phyloP scores from a whole-genome alignment of 495 filamentous ascomycete species.

The Penicillium turbatum region DNA sequence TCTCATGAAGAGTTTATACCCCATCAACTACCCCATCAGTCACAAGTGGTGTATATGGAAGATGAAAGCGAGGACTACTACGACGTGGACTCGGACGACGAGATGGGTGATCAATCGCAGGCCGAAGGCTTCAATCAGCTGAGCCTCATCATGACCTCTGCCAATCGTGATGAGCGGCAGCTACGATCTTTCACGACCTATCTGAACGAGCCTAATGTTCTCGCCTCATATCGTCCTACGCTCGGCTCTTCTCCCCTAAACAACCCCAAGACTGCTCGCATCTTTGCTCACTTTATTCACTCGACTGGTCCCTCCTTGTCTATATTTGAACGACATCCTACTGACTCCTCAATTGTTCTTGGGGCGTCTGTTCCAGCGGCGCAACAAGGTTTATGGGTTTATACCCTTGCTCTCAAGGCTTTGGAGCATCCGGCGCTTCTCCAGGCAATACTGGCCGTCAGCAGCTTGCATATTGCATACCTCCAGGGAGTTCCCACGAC shows the following conservation, averaged over 20 bases:
- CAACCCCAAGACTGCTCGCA: constrained; percentile 74
- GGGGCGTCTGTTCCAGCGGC: constrained; percentile 59
- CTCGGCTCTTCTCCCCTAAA: constrained; percentile 73
- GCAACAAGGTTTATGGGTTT: constrained; percentile 80
- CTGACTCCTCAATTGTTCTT: constrained; percentile 71
- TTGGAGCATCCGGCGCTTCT: constrained; percentile 80
- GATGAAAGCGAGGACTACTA: constrained; percentile 55
- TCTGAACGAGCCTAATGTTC: constrained; percentile 63
- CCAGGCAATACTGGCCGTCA: constrained; percentile 86
- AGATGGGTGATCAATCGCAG: constrained; percentile 51
- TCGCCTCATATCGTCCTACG: constrained; percentile 73
- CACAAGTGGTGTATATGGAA: constrained; percentile 37
- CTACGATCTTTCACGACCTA: constrained; percentile 61
- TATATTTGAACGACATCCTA: constrained; percentile 78
- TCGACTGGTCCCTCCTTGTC: constrained; percentile 85
- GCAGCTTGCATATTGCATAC: constrained; percentile 83
- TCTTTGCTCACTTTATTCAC: constrained; percentile 91
- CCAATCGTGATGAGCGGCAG: constrained; percentile 46
- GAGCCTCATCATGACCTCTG: constrained; percentile 45
- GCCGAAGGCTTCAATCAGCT: constrained; percentile 51
- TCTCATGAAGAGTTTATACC: constrained; percentile 12
- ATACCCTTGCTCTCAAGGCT: constrained; percentile 80
- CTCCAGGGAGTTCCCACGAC: constrained; percentile 66
- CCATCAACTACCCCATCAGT: constrained; percentile 6
- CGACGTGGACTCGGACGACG: constrained; percentile 67